Percentiles rank a stretch among this genome's conserved stretches.
phyloP scores from a whole-genome alignment of 2,329 filamentous ascomycete species.

The Aspergillus costaricaensis region DNA sequence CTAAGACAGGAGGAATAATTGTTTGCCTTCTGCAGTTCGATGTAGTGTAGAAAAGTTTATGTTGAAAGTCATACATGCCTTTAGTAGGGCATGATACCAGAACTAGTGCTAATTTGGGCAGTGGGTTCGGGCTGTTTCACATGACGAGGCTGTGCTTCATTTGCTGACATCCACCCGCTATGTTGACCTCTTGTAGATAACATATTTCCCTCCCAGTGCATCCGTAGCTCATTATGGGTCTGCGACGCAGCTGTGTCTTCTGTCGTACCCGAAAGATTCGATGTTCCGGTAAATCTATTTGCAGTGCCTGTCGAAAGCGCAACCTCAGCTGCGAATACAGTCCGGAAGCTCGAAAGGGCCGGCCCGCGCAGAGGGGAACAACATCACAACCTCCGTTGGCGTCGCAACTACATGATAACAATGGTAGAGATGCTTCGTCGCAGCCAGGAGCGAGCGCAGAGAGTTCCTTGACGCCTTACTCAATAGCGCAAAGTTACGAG shows the following conservation, averaged over 20 bases:
- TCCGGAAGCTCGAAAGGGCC: constrained; percentile 13
- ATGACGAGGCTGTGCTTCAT: no score
- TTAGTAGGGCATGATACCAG: no score
- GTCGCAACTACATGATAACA: neutral
- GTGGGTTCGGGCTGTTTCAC: no score
- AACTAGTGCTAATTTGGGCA: no score
- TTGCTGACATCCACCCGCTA: no score
- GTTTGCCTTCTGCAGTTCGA: no score
- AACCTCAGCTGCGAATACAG: constrained; percentile 12
- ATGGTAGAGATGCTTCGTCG: neutral
- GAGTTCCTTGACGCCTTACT: neutral
- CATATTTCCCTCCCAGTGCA: no score
- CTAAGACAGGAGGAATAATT: no score
- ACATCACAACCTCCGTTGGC: neutral
- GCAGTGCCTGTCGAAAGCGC: constrained; percentile 8
- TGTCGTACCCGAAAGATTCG: constrained; percentile 12
- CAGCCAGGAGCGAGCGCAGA: no score
- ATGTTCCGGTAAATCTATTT: constrained; percentile 11
- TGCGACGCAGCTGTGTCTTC: constrained; percentile 14
- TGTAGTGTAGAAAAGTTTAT: no score
- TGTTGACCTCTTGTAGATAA: rapidly evolving
- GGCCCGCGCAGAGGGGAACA: constrained; percentile 4
- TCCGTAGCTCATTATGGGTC: neutral
- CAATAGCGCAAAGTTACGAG: neutral
- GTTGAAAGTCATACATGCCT: no score